Conservation (phyloP, 2,329 filamentous ascomycete species). For the Xylaria multiplex region DNA sequence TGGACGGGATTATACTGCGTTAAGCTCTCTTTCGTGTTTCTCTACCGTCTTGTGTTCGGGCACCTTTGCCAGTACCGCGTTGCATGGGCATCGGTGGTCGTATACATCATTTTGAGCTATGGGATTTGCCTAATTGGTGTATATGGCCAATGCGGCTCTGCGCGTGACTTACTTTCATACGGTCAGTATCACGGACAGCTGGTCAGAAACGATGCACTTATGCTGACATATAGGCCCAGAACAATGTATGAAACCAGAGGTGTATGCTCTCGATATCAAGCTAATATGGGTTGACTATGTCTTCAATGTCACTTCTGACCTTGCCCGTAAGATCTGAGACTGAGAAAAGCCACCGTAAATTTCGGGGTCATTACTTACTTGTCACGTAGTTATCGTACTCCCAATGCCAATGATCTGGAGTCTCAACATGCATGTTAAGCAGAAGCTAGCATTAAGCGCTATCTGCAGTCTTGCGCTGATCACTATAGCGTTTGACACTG, state of each 20-base stretch:
- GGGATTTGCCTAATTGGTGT: conserved; percentile 37
- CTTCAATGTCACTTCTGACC: conserved; percentile 36
- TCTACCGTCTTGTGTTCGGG: conserved; percentile 25
- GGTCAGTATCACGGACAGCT: conserved; percentile 11
- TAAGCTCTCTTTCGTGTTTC: conserved; percentile 40
- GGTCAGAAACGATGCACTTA: too few species aligned
- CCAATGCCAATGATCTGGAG: conserved; percentile 38
- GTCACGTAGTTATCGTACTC: conserved; percentile 31
- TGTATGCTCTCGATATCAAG: conserved; percentile 32
- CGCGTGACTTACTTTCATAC: conserved; percentile 30
- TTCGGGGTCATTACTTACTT: background rate
- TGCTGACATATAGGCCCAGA: conserved; percentile 15
- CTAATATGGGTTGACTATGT: conserved; percentile 36
- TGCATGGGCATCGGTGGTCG: too few species aligned
- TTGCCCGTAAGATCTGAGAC: conserved; percentile 27
- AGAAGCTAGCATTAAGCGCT: conserved; percentile 36
- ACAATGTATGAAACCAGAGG: conserved; percentile 25
- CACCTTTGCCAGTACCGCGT: too few species aligned
- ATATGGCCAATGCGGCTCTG: conserved; percentile 38
- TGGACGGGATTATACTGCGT: conserved; percentile 36
- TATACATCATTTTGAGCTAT: conserved; percentile 35
- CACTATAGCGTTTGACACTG: conserved; percentile 37
- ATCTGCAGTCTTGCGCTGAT: conserved; percentile 36
- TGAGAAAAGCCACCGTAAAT: too few species aligned
- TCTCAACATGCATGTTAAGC: conserved; percentile 27